Percentiles rank a stretch among this genome's conserved stretches.
Evolutionary conservation across 257 asterid genomes (phyloP).

Genomic region (Nicotiana tomentosiformis): DNA sequence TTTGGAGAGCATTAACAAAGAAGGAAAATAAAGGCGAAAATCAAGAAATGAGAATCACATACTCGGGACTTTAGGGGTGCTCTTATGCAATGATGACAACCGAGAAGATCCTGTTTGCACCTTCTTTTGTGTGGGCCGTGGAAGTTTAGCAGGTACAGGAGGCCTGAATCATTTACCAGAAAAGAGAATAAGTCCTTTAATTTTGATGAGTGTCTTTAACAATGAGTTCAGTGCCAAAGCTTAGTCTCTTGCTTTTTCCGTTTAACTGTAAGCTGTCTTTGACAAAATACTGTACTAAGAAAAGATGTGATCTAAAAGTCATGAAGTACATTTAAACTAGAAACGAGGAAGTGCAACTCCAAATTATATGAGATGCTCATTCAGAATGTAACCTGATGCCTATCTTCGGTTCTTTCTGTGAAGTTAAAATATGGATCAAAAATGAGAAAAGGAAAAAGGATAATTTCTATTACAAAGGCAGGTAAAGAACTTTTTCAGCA

Average conservation of each 20-base stretch:
- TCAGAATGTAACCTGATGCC: background rate
- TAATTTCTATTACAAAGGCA: background rate
- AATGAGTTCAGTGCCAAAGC: background rate
- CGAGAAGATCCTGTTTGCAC: constrained; percentile 45
- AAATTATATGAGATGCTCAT: background rate
- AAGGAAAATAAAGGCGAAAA: background rate
- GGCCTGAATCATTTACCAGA: constrained; percentile 37
- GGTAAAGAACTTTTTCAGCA: background rate
- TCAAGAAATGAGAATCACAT: constrained; percentile 8
- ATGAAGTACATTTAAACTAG: background rate
- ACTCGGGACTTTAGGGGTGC: constrained; percentile 63
- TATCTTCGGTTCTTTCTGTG: background rate
- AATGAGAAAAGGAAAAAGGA: background rate
- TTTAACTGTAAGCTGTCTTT: background rate
- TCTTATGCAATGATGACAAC: constrained; percentile 35
- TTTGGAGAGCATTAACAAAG: background rate
- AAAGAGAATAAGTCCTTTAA: background rate
- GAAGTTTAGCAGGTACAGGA: constrained; percentile 38
- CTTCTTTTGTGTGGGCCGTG: constrained; percentile 55
- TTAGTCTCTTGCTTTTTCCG: background rate
- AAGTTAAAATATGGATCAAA: background rate
- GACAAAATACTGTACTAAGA: background rate
- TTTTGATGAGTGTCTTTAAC: background rate
- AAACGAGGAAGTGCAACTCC: background rate
- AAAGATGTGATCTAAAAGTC: background rate